Evolutionary conservation across 352 stramenopile genomes (phyloP).

Genomic region (Globisporangium viniferum): DNA sequence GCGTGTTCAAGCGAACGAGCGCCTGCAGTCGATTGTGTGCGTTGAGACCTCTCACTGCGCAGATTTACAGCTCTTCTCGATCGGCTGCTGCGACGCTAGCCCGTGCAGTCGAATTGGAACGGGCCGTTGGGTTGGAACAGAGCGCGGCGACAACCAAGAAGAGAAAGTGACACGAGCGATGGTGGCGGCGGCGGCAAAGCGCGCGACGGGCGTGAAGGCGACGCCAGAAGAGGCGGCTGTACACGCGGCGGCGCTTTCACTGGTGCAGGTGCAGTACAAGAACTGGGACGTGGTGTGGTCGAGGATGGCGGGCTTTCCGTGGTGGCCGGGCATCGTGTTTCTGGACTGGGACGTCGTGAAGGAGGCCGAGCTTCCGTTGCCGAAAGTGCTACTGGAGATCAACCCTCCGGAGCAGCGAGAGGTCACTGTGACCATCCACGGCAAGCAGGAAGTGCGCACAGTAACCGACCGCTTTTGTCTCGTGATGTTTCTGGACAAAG

Average conservation of each 20-base stretch:
- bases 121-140: background rate
- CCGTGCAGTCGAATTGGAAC: background rate
- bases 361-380: slow-evolving; percentile 34
- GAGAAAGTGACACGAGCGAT: slow-evolving; percentile 12
- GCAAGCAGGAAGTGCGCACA: slow-evolving; percentile 15
- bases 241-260: slow-evolving; percentile 23
- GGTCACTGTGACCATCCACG: slow-evolving; percentile 16
- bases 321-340: slow-evolving; percentile 81
- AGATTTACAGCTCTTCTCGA: background rate
- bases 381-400: slow-evolving; percentile 36
- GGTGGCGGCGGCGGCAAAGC: slow-evolving; percentile 21
- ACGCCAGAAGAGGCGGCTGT: slow-evolving; percentile 15
- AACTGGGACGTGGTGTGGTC: slow-evolving; percentile 80
- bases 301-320: slow-evolving; percentile 65
- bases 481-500: slow-evolving; percentile 69
- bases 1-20: background rate
- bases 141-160: background rate
- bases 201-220: slow-evolving; percentile 23
- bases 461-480: slow-evolving; percentile 28
- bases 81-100: no score
- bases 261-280: slow-evolving; percentile 55
- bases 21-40: background rate
- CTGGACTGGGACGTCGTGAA: slow-evolving; percentile 51
- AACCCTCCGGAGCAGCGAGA: slow-evolving; percentile 30
- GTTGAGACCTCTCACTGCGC: background rate